Evolutionary conservation across 1,284 basidiomycete genomes (phyloP), one percentile per base, ranked within the genome.

Genomic region (Afroboletus lepidellus): DNA sequence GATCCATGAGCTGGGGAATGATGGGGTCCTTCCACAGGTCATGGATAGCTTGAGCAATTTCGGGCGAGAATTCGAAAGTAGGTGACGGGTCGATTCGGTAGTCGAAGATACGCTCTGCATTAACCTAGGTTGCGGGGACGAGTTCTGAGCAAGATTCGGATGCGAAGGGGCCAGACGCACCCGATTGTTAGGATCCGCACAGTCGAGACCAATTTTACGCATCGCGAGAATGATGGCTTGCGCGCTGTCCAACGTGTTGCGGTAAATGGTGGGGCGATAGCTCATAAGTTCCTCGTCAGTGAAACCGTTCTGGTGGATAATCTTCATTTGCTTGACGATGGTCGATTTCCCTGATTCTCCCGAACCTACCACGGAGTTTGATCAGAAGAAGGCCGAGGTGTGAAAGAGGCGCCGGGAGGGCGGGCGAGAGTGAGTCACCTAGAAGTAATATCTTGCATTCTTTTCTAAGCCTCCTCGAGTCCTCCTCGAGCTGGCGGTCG

Each of bases 261-360:
- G 72, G 80, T 94, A 92, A 43, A 98, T 86, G 18, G 89, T 87
- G 1, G 87, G 81, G 34, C 90, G 80, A 73, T 85, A 97, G 3
- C 84, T 77, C 55, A 89, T 74, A 36, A 95, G 81, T 71, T 98
- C 95, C 1, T 92, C 82, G 21, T 73, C 72, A 0, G 85, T 84
- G 74, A 94, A 98, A 8, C 96, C 96, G 62, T 91, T 88, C 71
- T 98, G 93, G 71, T 98, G 93, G 55, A 98, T 96, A 59, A 98
- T 98, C 79, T 97, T 98, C 95, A 98, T 98, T 74, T 98, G 96
- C 73, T 98, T 98, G 43, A 98, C 94, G 59, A 98, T 94, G 0
- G 95, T 98, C 6, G 86, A 90, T 75, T 98, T 98, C 30, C 95
- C 96, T 1, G 92, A 95, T 76, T 81, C 80, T 50, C 79, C 77